A percentile compares a stretch with the other conserved stretches of the same genome.
These are phyloP conservation scores for Alternaria sp. DNA, from an alignment of 2,329 filamentous ascomycete genomes.

Conservation along the genomic window DNA sequence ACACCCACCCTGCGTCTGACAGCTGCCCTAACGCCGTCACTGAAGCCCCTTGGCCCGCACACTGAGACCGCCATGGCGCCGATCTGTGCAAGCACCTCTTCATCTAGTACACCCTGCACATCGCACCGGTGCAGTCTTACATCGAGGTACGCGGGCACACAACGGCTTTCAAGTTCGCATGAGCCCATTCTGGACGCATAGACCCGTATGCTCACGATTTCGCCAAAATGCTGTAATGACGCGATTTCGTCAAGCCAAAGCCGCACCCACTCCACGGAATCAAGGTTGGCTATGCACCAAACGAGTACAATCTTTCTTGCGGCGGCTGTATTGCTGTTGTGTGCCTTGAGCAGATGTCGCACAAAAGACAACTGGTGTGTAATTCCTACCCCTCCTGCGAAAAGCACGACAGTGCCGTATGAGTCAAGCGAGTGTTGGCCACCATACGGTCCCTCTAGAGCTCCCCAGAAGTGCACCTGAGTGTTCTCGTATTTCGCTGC, in stretches of 20 bases:
- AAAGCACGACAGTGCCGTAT: slow-evolving; percentile 85
- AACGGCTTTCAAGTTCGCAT: slow-evolving; percentile 71
- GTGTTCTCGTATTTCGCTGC: slow-evolving; percentile 59
- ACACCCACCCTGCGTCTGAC: slow-evolving; percentile 67
- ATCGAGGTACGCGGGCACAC: slow-evolving; percentile 63
- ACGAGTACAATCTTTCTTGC: slow-evolving; percentile 79
- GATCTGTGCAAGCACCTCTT: slow-evolving; percentile 77
- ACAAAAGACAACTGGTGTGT: slow-evolving; percentile 91
- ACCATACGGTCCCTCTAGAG: slow-evolving; percentile 85
- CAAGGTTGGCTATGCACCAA: slow-evolving; percentile 85
- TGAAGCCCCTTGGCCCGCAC: slow-evolving; percentile 73
- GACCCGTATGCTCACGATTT: slow-evolving; percentile 82
- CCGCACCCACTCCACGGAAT: slow-evolving; percentile 86
- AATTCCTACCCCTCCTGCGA: slow-evolving; percentile 90
- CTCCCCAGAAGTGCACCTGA: slow-evolving; percentile 67
- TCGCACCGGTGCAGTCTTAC: slow-evolving; percentile 86
- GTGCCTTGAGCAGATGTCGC: slow-evolving; percentile 61
- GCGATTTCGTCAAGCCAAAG: slow-evolving; percentile 86
- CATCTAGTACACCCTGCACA: slow-evolving; percentile 72
- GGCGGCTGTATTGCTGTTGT: slow-evolving; percentile 72
- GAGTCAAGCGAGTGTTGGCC: slow-evolving; percentile 78
- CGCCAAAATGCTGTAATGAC: slow-evolving; percentile 74
- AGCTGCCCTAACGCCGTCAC: slow-evolving; percentile 72
- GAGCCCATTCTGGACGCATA: slow-evolving; percentile 85
- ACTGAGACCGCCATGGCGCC: slow-evolving; percentile 87